These are phyloP conservation scores for Geosmithia flava DNA, from an alignment of 2,329 filamentous ascomycete species.

Conservation along the genomic window DNA sequence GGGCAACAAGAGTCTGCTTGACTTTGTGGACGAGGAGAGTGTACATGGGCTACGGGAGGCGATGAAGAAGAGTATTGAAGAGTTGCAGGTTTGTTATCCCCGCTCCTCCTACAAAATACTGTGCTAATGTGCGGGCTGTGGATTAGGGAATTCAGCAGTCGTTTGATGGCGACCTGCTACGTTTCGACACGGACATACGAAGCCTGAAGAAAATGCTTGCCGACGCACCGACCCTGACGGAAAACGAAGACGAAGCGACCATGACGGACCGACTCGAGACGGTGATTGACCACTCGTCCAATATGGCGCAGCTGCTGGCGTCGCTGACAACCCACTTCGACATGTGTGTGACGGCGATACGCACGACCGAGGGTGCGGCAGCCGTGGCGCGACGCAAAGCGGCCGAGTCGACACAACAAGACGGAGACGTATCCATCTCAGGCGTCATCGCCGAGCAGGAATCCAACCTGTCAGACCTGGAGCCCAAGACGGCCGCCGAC, in stretches of 20 bases:
- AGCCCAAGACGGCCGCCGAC: slow-evolving; percentile 64
- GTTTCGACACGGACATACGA: slow-evolving; percentile 64
- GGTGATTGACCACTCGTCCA: slow-evolving; percentile 63
- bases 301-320: slow-evolving; percentile 70
- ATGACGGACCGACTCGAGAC: slow-evolving; percentile 36
- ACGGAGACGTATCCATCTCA: slow-evolving; percentile 43
- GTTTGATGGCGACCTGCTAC: slow-evolving; percentile 64
- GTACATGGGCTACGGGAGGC: slow-evolving; percentile 54
- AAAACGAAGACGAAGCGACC: slow-evolving; percentile 15
- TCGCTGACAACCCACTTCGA: slow-evolving; percentile 84
- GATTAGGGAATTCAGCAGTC: slow-evolving; percentile 48
- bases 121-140: not conserved
- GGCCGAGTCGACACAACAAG: slow-evolving; percentile 42
- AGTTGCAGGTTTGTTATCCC: slow-evolving; percentile 44
- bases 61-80: slow-evolving; percentile 58
- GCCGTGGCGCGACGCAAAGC: slow-evolving; percentile 56
- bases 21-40: slow-evolving; percentile 64
- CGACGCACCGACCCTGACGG: slow-evolving; percentile 20
- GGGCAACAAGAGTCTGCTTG: slow-evolving; percentile 50
- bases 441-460: slow-evolving; percentile 51
- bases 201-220: slow-evolving; percentile 47
- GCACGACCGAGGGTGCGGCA: slow-evolving; percentile 74
- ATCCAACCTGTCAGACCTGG: slow-evolving; percentile 36
- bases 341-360: slow-evolving; percentile 80
- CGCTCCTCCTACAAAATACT: not conserved